Evolutionary conservation across 208 protist genomes (phyloP).

Genomic region (Acanthamoeba lenticulata): DNA sequence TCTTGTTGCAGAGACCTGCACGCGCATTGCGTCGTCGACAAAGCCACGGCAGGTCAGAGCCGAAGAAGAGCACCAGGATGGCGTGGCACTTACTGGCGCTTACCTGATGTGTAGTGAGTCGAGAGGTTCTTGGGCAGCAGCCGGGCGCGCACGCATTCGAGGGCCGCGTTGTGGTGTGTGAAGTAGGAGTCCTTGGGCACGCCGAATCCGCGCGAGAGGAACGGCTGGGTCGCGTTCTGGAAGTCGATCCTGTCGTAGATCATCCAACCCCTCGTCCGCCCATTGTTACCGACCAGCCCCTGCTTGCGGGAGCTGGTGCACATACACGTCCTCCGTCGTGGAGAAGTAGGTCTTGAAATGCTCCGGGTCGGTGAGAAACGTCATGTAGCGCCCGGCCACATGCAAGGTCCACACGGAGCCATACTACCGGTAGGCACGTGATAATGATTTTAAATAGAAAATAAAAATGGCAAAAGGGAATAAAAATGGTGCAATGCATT

Average conservation of each 20-base stretch:
- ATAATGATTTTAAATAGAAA: not conserved
- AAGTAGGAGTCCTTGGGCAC: constrained; percentile 59
- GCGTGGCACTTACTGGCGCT: too few relatives aligned
- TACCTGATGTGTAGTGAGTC: not conserved
- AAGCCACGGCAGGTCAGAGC: not conserved
- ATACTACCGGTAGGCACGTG: not conserved
- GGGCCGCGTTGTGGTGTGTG: constrained; percentile 30
- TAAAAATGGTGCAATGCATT: not conserved
- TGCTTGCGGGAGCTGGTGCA: too few relatives aligned
- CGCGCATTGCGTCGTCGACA: not conserved
- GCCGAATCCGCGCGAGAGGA: constrained; percentile 26
- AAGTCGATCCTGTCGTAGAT: constrained; percentile 33
- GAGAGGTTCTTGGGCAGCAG: constrained; percentile 32
- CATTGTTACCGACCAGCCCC: too few relatives aligned
- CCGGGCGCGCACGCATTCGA: constrained; percentile 4
- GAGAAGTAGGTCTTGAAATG: constrained; percentile 27
- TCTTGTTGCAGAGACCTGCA: constrained; percentile 15
- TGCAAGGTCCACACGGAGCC: constrained; percentile 55
- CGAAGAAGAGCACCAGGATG: not conserved
- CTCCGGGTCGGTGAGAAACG: not conserved
- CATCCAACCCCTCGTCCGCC: too few relatives aligned
- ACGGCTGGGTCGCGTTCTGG: constrained; percentile 57
- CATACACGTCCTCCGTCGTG: constrained; percentile 34
- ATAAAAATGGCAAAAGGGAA: not conserved
- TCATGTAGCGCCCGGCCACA: constrained; percentile 41